Conservation (phyloP, 768 basidiomycete species). For the Tricholoma saponaceum region DNA sequence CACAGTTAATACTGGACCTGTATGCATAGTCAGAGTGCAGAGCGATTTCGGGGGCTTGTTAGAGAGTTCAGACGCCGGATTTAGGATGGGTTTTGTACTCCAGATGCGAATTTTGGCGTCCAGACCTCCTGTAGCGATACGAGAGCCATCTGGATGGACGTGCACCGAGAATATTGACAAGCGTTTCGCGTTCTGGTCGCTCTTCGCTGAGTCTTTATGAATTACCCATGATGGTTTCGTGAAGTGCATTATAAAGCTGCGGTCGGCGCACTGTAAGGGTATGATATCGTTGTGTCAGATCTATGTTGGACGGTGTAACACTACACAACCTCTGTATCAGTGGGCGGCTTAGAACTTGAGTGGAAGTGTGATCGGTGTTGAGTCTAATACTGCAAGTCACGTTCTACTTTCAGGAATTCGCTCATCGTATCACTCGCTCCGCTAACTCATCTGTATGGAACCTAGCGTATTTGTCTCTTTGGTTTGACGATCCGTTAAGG, state of each 20-base stretch:
- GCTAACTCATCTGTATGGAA: no score
- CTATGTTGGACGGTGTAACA: no score
- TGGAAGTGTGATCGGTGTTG: no score
- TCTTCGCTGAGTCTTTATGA: slow-evolving; percentile 72
- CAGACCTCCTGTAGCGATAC: slow-evolving; percentile 91
- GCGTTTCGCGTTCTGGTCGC: slow-evolving; percentile 57
- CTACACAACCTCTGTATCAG: neutral
- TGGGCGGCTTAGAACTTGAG: neutral
- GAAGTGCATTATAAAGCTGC: slow-evolving; percentile 59
- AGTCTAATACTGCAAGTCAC: no score
- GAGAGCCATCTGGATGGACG: slow-evolving; percentile 92
- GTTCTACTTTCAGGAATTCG: no score
- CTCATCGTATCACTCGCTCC: no score
- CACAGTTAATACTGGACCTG: slow-evolving; percentile 87
- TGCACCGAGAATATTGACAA: slow-evolving; percentile 89
- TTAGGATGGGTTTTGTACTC: slow-evolving; percentile 91
- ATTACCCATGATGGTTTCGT: slow-evolving; percentile 88
- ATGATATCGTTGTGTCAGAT: neutral
- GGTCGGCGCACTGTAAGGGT: neutral
- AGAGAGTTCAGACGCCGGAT: slow-evolving; percentile 58
- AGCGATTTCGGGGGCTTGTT: slow-evolving; percentile 80
- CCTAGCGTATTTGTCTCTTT: no score
- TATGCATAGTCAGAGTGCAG: slow-evolving; percentile 91
- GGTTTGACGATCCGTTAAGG: no score
- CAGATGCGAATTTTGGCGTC: slow-evolving; percentile 1